Evolutionary conservation across 2,329 filamentous ascomycete genomes (phyloP).

Genomic region (Penicillium sp.): DNA sequence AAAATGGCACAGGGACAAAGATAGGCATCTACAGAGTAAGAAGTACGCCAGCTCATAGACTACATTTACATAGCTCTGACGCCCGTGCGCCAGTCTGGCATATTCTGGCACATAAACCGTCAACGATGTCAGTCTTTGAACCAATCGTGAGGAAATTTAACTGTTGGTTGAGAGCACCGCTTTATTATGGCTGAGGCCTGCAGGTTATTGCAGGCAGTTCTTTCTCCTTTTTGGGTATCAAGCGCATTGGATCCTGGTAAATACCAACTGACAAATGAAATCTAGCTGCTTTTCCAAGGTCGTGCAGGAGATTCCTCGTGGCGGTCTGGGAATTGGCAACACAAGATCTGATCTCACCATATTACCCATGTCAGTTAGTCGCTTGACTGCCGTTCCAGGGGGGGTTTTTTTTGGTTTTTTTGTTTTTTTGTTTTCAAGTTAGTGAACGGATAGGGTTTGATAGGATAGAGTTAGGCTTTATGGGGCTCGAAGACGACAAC

Average conservation of each 20-base stretch:
- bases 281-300: neutral
- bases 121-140: neutral
- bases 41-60: neutral
- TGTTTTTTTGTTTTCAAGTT: no score
- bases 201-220: neutral
- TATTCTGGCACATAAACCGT: neutral
- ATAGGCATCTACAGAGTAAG: neutral
- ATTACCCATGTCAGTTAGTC: neutral
- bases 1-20: neutral
- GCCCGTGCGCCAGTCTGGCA: neutral
- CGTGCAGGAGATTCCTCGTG: neutral
- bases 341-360: neutral
- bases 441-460: neutral
- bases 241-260: neutral
- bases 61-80: neutral
- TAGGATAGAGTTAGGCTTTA: neutral
- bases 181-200: neutral
- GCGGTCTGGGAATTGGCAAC: conserved; percentile 2
- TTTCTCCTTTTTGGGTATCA: neutral
- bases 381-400: neutral
- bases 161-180: neutral
- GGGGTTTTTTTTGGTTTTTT: no score
- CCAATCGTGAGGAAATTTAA: neutral
- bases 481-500: neutral
- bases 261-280: neutral